These are phyloP conservation scores for Lichtheimia ramosa DNA, from an alignment of 371 early-diverging fungal species.

Conservation along the genomic window DNA sequence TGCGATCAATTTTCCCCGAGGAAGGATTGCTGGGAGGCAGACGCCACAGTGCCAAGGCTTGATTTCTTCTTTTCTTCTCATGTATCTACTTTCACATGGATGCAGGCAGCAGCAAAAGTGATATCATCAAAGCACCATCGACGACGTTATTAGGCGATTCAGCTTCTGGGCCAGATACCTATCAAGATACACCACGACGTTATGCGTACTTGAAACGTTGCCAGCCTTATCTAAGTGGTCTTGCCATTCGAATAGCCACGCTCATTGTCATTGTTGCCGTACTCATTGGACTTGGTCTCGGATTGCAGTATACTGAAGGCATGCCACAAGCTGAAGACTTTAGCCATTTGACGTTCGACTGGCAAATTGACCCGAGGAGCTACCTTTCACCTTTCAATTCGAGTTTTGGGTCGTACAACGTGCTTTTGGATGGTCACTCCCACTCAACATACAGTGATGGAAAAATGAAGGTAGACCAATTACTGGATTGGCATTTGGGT, in stretches of 20 bases:
- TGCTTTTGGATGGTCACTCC: slow-evolving; percentile 70
- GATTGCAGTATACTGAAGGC: slow-evolving; percentile 37
- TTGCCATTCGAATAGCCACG: slow-evolving; percentile 19
- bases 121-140: too few species aligned
- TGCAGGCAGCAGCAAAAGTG: too few species aligned
- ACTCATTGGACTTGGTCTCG: slow-evolving; percentile 40
- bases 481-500: slow-evolving; percentile 69
- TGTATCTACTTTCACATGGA: too few species aligned
- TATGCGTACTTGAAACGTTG: not conserved
- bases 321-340: slow-evolving; percentile 35
- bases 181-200: too few species aligned
- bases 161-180: too few species aligned
- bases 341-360: slow-evolving; percentile 48
- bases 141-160: too few species aligned
- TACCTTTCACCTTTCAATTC: slow-evolving; percentile 60
- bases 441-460: slow-evolving; percentile 75
- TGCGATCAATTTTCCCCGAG: too few species aligned
- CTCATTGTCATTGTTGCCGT: slow-evolving; percentile 33
- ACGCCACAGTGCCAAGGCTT: too few species aligned
- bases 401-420: slow-evolving; percentile 56
- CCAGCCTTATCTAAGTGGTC: slow-evolving; percentile 20
- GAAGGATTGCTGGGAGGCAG: too few species aligned
- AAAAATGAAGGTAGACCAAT: slow-evolving; percentile 59
- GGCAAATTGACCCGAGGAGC: slow-evolving; percentile 57
- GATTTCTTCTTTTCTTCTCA: too few species aligned